Evolutionary conservation across 2,329 filamentous ascomycete genomes (phyloP).

Genomic region (Xylariaceae sp.): DNA sequence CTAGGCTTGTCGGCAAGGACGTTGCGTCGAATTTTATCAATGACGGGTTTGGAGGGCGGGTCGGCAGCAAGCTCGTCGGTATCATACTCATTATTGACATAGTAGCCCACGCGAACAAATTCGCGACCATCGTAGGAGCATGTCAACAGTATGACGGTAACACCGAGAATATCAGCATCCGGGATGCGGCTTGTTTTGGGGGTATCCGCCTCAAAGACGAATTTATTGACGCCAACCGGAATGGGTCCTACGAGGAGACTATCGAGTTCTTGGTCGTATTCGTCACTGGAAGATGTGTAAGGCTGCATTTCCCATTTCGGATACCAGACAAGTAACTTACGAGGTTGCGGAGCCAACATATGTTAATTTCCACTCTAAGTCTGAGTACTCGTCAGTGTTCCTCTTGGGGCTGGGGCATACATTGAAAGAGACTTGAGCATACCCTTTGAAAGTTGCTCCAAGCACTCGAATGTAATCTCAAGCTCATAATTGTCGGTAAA

Average conservation of each 20-base stretch:
- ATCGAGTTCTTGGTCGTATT: constrained; percentile 98
- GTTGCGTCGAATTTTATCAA: constrained; percentile 88
- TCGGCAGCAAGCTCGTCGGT: constrained; percentile 84
- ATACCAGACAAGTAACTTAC: constrained; percentile 49
- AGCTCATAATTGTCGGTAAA: constrained; percentile 94
- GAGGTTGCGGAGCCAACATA: constrained; percentile 98
- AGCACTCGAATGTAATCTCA: constrained; percentile 97
- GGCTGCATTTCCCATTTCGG: neutral
- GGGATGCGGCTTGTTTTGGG: constrained; percentile 89
- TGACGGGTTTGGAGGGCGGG: constrained; percentile 84
- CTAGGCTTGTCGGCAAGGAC: constrained; percentile 95
- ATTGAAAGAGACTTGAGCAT: too few species aligned
- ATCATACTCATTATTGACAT: constrained; percentile 99
- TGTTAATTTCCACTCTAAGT: constrained; percentile 98
- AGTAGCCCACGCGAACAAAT: constrained; percentile 97
- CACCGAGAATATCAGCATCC: constrained; percentile 89
- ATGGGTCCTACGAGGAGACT: constrained; percentile 96
- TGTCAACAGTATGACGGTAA: constrained; percentile 93
- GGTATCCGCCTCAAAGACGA: constrained; percentile 92
- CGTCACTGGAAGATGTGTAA: constrained; percentile 58
- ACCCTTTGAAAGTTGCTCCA: constrained; percentile 93
- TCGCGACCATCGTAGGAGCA: constrained; percentile 96
- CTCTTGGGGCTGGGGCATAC: too few species aligned
- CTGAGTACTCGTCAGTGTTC: constrained; percentile 42
- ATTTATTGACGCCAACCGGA: constrained; percentile 96